Base-by-base conservation (phyloP, 225 moss, liverwort and hornwort genomes). In the Physcomitrellopsis africana region DNA sequence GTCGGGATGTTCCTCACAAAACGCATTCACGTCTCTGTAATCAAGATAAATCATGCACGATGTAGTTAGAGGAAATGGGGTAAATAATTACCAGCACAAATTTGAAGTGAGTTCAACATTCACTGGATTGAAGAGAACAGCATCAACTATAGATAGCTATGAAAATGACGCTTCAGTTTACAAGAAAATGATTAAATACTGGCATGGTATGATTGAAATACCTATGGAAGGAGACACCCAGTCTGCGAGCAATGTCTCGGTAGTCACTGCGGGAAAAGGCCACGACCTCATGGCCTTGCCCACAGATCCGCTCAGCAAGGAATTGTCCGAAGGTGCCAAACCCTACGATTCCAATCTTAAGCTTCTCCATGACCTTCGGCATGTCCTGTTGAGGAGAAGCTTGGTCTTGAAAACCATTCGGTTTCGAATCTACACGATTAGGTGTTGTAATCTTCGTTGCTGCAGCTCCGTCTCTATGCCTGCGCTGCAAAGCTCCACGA, bases 311-410 rank as follows among this genome's bases (percentile, higher is more conserved):
- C 55, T 70, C 51, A 2, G 91, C 88, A 72, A 91, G 81, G 76
- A 91, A 91, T 57, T 91, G 91, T 11, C 91, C 91, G 49, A 88
- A 91, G 68, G 82, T 91, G 10, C 91, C 91, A 62, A 91, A 91
- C 29, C 91, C 91, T 49, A 91, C 80, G 17, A 91, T 88, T 14
- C 88, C 91, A 64, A 91, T 78, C 62, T 77, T 88, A 43, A 91
- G 60, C 76, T 74, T 86, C 68, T 58, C 83, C 72, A 65, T 76
- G 74, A 29, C 42, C 44, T 80, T 12, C 12, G 54, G 13, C 54
- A 76, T 29, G 67, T 87, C 80, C 17, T 72, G 76, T 16, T 77
- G 63, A 48, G 83, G 58, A 15, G 56, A 75, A 65, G 26, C 26
- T 23, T 73, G 63, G 19, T 19, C 37, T 22, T 73, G 51, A 32